These are phyloP conservation scores for Salpingoeca rosetta DNA, from an alignment of 78 protist species.

Conservation along the genomic window DNA sequence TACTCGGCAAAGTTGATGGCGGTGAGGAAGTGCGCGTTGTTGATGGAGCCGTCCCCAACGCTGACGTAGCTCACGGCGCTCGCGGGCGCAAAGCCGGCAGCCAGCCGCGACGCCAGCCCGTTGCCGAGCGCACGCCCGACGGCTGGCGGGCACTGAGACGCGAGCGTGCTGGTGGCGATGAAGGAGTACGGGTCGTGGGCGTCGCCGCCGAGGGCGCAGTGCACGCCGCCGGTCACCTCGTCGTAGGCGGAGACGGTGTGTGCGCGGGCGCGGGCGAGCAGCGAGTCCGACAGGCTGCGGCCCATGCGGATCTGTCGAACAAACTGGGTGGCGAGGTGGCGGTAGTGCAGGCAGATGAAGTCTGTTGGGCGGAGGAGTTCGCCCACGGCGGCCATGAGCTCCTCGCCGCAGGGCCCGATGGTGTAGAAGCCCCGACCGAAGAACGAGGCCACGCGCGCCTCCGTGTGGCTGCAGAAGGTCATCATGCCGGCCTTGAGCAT, in stretches of 20 bases:
- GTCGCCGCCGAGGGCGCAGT: conserved; percentile 38
- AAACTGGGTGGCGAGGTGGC: conserved; percentile 26
- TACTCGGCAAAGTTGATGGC: conserved; percentile 39
- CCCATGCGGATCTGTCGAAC: conserved; percentile 27
- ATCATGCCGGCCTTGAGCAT: too few relatives aligned
- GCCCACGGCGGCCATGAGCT: conserved; percentile 27
- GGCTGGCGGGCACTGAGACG: conserved; percentile 48
- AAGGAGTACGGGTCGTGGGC: conserved; percentile 35
- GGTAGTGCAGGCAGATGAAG: conserved; percentile 50
- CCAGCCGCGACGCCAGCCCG: neutral
- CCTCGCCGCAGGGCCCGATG: conserved; percentile 64
- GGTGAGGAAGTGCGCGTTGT: conserved; percentile 19
- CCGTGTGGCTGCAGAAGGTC: too few relatives aligned
- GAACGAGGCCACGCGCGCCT: too few relatives aligned
- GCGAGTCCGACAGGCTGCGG: neutral
- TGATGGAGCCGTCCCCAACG: conserved; percentile 50
- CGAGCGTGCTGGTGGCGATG: conserved; percentile 51
- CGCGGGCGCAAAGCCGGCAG: neutral
- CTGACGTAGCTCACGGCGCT: conserved; percentile 33
- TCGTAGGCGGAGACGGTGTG: conserved; percentile 25
- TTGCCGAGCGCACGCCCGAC: conserved; percentile 49
- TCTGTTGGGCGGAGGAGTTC: conserved; percentile 23
- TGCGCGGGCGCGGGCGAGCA: conserved; percentile 51
- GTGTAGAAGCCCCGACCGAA: conserved; percentile 60
- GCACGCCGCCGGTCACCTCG: conserved; percentile 45